Base-by-base conservation (phyloP, 1,284 basidiomycete species). In the Chalciporus sp. region DNA sequence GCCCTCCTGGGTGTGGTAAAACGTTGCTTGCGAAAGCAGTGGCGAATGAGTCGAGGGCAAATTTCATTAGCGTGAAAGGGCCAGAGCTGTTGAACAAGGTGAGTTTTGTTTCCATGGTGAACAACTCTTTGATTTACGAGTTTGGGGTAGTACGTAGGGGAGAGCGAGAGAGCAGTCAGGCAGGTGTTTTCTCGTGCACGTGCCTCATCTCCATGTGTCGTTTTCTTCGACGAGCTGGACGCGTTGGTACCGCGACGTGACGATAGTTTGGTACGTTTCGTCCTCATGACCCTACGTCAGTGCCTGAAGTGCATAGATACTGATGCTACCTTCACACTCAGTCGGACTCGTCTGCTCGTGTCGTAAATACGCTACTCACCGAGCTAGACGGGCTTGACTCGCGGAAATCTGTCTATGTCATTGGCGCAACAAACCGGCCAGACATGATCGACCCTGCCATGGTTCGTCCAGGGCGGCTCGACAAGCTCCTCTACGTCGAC, bases 361-460 rank as follows among this genome's bases (percentile, higher is more conserved):
- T 99, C 5, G 96, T 99, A 59, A 99, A 98, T 74, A 98, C 95
- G 0, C 85, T 99, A 8, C 81, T 98, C 2, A 98, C 96, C 1
- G 96, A 98, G 72, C 85, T 98, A 26, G 96, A 98, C 66, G 96
- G 96, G 0, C 86, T 98, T 31, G 94, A 97, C 61, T 79, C 88
- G 0, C 85, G 95, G 56, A 95, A 92, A 68, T 84, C 86, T 47
- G 95, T 98, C 50, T 98, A 96, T 67, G 95, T 98, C 26, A 95
- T 98, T 60, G 96, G 90, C 0, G 96, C 96, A 1, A 99, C 96
- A 5, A 98, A 99, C 73, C 81, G 96, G n/a, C 96, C 96, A 0
- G 96, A 98, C 75, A 98, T 98, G 86, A 95, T 98, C 59, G 96
- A 98, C 68, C 96, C 96, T 1, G 96, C 96, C 4, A 98, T 98